Evolutionary conservation across 1,139 yeast genomes (phyloP).

Genomic region (Suhomyces yuchorum): DNA sequence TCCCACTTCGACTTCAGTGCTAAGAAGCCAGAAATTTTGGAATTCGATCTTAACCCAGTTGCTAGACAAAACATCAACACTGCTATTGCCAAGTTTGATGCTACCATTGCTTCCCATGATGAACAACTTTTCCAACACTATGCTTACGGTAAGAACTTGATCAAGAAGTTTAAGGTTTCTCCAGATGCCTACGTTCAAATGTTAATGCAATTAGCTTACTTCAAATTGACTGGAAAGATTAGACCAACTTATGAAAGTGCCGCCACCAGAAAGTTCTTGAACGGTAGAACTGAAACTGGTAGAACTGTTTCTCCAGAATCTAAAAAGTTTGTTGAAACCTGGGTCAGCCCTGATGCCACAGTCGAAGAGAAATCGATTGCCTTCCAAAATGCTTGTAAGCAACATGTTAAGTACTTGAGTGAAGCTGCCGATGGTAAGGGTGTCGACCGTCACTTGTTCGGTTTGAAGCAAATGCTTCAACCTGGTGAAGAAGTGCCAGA

Average conservation of each 20-base stretch:
- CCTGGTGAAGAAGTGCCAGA: constrained; percentile 67
- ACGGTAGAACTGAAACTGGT: constrained; percentile 96
- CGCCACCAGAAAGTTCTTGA: constrained; percentile 84
- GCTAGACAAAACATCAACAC: constrained; percentile 53
- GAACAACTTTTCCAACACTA: constrained; percentile 69
- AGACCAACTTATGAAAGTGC: constrained; percentile 97
- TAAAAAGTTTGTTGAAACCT: constrained; percentile 69
- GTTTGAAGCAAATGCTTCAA: constrained; percentile 72
- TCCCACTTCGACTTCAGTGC: constrained; percentile 17
- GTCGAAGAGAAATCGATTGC: constrained; percentile 63
- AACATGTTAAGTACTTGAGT: constrained; percentile 74
- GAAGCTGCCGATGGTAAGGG: constrained; percentile 87
- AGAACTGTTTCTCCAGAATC: constrained; percentile 83
- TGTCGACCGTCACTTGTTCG: constrained; percentile 92
- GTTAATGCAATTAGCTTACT: constrained; percentile 75
- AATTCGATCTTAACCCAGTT: constrained; percentile 54
- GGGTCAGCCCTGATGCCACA: constrained; percentile 63
- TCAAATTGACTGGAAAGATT: constrained; percentile 75
- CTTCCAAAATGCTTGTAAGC: constrained; percentile 70
- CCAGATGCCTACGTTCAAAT: constrained; percentile 82
- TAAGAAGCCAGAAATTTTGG: constrained; percentile 27
- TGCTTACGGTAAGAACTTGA: constrained; percentile 71
- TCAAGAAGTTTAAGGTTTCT: constrained; percentile 67
- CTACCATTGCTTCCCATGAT: constrained; percentile 56
- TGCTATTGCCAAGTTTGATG: constrained; percentile 59